Evolutionary conservation across 768 basidiomycete genomes (phyloP).

Genomic region (Clavaria fumosa): DNA sequence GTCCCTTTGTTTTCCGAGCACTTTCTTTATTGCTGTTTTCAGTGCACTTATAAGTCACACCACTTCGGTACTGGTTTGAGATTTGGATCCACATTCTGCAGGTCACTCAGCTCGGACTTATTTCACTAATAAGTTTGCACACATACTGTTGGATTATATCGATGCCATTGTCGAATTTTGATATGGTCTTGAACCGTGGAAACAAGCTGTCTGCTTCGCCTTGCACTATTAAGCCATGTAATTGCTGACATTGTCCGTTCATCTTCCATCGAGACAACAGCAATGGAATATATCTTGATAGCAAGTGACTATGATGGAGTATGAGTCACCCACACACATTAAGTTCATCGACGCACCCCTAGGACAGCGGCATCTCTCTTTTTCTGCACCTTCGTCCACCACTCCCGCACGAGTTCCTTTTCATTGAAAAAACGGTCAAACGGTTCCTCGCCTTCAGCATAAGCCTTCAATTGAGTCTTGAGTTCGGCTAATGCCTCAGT

Average conservation of each 20-base stretch:
- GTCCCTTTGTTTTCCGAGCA: not conserved
- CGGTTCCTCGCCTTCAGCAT: slow-evolving; percentile 8
- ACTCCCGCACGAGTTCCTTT: slow-evolving; percentile 5
- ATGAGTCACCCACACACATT: slow-evolving; percentile 1
- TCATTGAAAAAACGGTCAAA: slow-evolving; percentile 8
- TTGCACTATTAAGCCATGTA: slow-evolving; percentile 19
- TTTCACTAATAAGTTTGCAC: not conserved
- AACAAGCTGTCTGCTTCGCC: slow-evolving; percentile 16
- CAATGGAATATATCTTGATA: slow-evolving; percentile 19
- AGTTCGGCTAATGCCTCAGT: slow-evolving; percentile 7
- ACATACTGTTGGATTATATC: slow-evolving; percentile 2
- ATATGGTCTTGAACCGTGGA: slow-evolving; percentile 9
- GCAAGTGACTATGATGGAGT: slow-evolving; percentile 19
- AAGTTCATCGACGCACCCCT: slow-evolving; percentile 17
- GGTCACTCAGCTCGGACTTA: not conserved
- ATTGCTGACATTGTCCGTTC: slow-evolving; percentile 22
- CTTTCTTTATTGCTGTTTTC: not conserved
- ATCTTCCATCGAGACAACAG: slow-evolving; percentile 25
- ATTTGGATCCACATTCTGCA: slow-evolving; percentile 1
- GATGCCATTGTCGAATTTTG: slow-evolving; percentile 4
- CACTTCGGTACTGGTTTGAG: slow-evolving; percentile 2
- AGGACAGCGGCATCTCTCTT: slow-evolving; percentile 17
- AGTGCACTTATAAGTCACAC: not conserved
- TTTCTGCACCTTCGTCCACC: slow-evolving; percentile 10
- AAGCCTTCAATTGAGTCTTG: slow-evolving; percentile 10